These are phyloP conservation scores for Euphorbia tirucalli DNA, from an alignment of 345 rosid species.

Conservation along the genomic window DNA sequence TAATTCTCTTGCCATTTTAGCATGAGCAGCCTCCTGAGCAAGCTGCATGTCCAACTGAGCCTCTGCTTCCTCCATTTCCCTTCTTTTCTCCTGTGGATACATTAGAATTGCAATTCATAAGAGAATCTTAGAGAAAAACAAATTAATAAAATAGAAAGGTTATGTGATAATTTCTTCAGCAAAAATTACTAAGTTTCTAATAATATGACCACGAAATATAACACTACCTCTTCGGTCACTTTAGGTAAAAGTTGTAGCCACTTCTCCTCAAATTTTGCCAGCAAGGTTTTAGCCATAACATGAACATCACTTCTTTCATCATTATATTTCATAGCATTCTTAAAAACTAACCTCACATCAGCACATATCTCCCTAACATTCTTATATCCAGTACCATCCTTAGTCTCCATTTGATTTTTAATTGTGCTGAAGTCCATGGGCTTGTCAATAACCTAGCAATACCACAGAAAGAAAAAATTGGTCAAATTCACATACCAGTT, in stretches of 20 bases:
- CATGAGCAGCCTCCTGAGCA: slow-evolving; percentile 82
- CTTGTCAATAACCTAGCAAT: slow-evolving; percentile 72
- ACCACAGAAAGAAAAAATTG: background rate
- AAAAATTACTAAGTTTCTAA: background rate
- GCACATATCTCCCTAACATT: slow-evolving; percentile 74
- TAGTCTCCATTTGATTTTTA: slow-evolving; percentile 91
- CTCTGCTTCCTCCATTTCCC: slow-evolving; percentile 73
- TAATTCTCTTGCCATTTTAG: slow-evolving; percentile 70
- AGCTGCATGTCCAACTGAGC: slow-evolving; percentile 74
- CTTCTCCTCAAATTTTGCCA: slow-evolving; percentile 84
- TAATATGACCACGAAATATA: background rate
- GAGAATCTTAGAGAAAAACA: background rate
- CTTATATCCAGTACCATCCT: slow-evolving; percentile 76
- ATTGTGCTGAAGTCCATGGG: slow-evolving; percentile 96
- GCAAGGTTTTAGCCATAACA: slow-evolving; percentile 82
- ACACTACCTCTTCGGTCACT: slow-evolving; percentile 77
- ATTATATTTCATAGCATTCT: slow-evolving; percentile 93
- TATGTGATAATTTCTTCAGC: background rate
- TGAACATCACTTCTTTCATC: slow-evolving; percentile 69
- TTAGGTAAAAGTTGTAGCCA: slow-evolving; percentile 82
- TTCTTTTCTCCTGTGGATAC: slow-evolving; percentile 59
- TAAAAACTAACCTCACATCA: slow-evolving; percentile 79
- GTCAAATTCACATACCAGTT: slow-evolving; percentile 7
- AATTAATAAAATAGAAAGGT: background rate
- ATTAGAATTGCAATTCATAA: background rate